Base-by-base conservation (phyloP, 345 rosid species). In the Citrus maxima region DNA sequence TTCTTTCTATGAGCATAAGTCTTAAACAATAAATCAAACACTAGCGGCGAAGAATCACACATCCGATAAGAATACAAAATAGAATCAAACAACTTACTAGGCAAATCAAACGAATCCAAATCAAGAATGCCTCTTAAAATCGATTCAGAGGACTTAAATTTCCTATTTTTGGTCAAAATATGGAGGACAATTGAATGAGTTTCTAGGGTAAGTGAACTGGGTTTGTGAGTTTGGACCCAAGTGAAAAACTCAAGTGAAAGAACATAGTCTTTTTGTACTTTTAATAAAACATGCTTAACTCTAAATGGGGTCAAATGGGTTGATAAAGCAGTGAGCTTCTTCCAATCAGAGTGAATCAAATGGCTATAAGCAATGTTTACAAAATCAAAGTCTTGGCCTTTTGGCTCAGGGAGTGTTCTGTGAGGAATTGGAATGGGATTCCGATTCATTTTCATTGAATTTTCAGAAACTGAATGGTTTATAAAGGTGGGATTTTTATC, bases 291-390 rank as follows among this genome's bases (percentile, higher is more conserved):
- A 75, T 85, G 91, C 87, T 83, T 89, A 60, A 91, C 87, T 74
- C 97, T 86, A 73, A 87, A 79, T 2, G 93, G 86, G 3, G 91
- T 84, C 66, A 91, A 55, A 49, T 86, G 88, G 69, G 84, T 10
- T 0, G 92, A 77, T 22, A 92, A 72, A 27, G 80, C 49, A 24
- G 79, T 77, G 60, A 95, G 95, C 83, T 89, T 83, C 60, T 84
- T 88, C 98, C 97, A 93, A 72, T 92, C 92, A 56, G 92, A 91
- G 66, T 91, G 98, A 81, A 93, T 83, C 34, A 95, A 85, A 80
- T 95, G 97, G 85, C 98, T 91, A 80, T 90, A 89, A 1, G 91
- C 89, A 72, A 95, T 93, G 75, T 85, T 93, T 73, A 95, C 88
- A 79, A 93, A 90, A 76, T 95, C 98, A 62, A 92, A 89, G 83